Evolutionary conservation across 2,329 filamentous ascomycete species (phyloP).

Genomic region (Cytospora chrysosperma): DNA sequence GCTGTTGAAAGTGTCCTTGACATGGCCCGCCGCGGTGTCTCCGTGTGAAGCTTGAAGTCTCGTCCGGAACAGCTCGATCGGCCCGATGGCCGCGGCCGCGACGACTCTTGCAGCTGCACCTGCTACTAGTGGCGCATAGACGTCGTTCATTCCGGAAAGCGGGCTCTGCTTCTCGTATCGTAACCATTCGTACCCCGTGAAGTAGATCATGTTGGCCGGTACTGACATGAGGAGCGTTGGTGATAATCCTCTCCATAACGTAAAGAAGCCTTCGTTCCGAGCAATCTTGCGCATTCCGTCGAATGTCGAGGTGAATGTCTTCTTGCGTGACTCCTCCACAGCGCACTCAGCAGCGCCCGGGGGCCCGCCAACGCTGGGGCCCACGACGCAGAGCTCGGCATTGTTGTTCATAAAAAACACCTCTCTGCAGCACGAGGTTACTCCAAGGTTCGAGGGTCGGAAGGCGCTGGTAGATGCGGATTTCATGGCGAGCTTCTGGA

Average conservation of each 20-base stretch:
- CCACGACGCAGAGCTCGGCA: conserved; percentile 76
- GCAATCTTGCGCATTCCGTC: conserved; percentile 94
- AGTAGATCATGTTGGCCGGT: conserved; percentile 96
- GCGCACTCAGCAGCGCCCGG: conserved; percentile 62
- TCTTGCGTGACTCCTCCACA: conserved; percentile 80
- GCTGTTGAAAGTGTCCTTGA: conserved; percentile 74
- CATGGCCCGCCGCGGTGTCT: conserved; percentile 62
- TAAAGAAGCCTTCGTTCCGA: conserved; percentile 81
- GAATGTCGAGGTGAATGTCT: conserved; percentile 84
- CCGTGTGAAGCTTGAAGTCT: conserved; percentile 77
- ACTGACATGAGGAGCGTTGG: conserved; percentile 93
- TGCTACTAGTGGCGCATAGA: conserved; percentile 75
- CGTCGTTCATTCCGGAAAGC: conserved; percentile 64
- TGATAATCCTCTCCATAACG: conserved; percentile 90
- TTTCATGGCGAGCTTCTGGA: conserved; percentile 56
- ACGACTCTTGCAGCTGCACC: conserved; percentile 76
- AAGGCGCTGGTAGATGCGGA: conserved; percentile 58
- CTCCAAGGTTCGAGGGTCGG: conserved; percentile 77
- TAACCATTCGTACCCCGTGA: conserved; percentile 96
- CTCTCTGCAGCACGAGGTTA: conserved; percentile 92
- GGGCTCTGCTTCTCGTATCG: conserved; percentile 73
- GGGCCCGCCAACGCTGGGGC: conserved; percentile 51
- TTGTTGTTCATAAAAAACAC: conserved; percentile 95
- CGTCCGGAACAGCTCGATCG: conserved; percentile 92
- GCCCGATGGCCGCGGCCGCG: conserved; percentile 80